Base-by-base conservation (phyloP, 2,329 filamentous ascomycete genomes). In the Grosmannia huntii region DNA sequence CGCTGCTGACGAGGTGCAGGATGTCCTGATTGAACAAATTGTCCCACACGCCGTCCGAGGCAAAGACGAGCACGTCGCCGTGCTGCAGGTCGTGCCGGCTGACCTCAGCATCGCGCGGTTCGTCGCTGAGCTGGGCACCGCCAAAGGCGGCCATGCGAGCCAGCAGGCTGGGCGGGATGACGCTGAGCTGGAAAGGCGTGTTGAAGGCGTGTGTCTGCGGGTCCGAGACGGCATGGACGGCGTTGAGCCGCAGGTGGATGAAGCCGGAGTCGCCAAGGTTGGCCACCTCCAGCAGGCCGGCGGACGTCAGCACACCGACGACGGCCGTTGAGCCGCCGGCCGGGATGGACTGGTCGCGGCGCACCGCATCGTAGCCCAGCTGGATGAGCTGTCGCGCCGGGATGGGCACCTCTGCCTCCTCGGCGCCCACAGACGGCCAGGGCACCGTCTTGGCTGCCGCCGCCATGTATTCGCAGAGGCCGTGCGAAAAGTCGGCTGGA, bases 141-240 rank as follows among this genome's bases (percentile, higher is more conserved):
- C 92, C 92, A 69, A 96, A 97, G 31, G 89, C 82, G 14, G 85
- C 83, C 65, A 90, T 86, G 66, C 94, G 88, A 25, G 84, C 82
- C 59, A 90, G 80, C 72, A 96, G 85, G 65, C 81, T 83, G 4
- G 86, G 82, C 0, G 94, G 92, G 9, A 96, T 85, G 57, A 96
- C 84, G 57, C 90, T 92, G 48, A 99, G 81, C 71, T 99, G 94
- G 68, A 89, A 99, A 0, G 94, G 94, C 0, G 94, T 97, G 72
- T 99, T 99, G 79, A 99, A 99, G 50, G 86, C 90, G 70, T 99
- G 94, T 0, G 90, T 96, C 72, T 99, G 94, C 27, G 90, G 87
- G 53, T 85, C 81, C 2, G 90, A 95, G 67, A 84, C 86, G 58
- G 86, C 82, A 69, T 94, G 86, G 36, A 99, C 88, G 16, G 87